These are phyloP conservation scores for Metschnikowia noctiluminum DNA, from an alignment of 805 yeast species.

Conservation along the genomic window DNA sequence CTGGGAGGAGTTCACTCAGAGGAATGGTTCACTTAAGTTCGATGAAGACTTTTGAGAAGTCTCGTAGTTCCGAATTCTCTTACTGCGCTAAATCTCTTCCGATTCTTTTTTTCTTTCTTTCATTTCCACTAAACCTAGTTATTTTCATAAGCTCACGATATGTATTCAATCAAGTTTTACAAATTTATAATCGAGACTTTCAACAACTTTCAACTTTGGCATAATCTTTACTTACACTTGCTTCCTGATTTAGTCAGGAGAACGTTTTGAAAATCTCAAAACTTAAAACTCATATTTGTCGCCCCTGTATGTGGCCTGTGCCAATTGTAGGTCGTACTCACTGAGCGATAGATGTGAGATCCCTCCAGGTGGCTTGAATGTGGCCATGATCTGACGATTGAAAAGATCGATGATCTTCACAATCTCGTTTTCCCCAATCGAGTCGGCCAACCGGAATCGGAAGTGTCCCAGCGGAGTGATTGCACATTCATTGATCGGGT, in stretches of 20 bases:
- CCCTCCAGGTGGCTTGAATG: constrained; percentile 60
- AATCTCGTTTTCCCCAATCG: constrained; percentile 28
- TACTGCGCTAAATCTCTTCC: not conserved
- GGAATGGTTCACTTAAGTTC: constrained; percentile 45
- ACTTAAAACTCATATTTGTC: too few relatives aligned
- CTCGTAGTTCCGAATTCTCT: not conserved
- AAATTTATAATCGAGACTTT: too few relatives aligned
- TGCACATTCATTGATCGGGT: too few relatives aligned
- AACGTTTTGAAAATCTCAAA: too few relatives aligned
- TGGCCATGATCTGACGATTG: constrained; percentile 34
- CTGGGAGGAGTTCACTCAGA: constrained; percentile 24
- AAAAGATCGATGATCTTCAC: constrained; percentile 48
- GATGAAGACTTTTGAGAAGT: constrained; percentile 45
- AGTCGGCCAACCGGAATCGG: too few relatives aligned
- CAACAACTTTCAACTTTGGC: too few relatives aligned
- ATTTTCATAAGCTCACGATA: too few relatives aligned
- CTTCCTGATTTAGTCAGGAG: too few relatives aligned
- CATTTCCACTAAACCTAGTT: not conserved
- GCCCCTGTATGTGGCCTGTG: constrained; percentile 55
- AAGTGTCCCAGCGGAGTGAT: too few relatives aligned
- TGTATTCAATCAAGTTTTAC: too few relatives aligned
- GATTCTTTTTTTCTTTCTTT: not conserved
- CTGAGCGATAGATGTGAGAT: constrained; percentile 58
- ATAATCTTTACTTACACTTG: too few relatives aligned
- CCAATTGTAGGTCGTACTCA: constrained; percentile 56